Base-by-base conservation (phyloP, 163 green algal species). In the Trebouxia gelatinosa region DNA sequence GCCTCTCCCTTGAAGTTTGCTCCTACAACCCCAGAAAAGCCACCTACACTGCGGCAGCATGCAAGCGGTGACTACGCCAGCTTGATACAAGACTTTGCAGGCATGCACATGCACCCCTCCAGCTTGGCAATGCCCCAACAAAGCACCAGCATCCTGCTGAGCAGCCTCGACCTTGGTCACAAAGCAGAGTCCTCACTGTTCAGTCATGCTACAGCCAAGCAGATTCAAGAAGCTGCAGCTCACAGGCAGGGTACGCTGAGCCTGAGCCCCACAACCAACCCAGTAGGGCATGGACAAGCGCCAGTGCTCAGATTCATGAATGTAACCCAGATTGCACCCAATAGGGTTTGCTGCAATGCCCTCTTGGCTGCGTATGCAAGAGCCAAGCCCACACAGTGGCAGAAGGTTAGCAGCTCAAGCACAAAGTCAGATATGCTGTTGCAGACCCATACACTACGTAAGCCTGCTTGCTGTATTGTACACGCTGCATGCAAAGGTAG, bases 311-410 rank as follows among this genome's bases (percentile, higher is more conserved):
- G 71, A 19, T 54, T 43, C 74, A 66, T 81, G 64, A 77, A 77
- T 21, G 81, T 84, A 21, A 77, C 84, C 1, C 58, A 80, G 34
- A 81, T 90, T 29, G 78, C 79, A 7, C 87, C 87, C 43, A 89
- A 90, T 77, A 83, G 92, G 32, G 92, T 97, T 9, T 97, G 92
- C 85, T 97, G 92, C 85, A 97, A 97, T 76, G 90, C 92, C 3
- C 87, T 97, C 71, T 86, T 97, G 75, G 91, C 91, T 0, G 91
- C 92, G 0, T 97, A 97, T 67, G 88, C 92, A 0, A 85, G 92
- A 5, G 92, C 92, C 21, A 81, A 82, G 17, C 92, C 92, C 19
- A 88, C 92, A 0, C 83, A 84, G 79, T 85, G 79, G 79, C 66
- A 83, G 46, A 81, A 79, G 78, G 84, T 83, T 23, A 51, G 9